A percentile compares a stretch with the other conserved stretches of the same genome.
Evolutionary conservation across 495 filamentous ascomycete genomes (phyloP).

Genomic region (Aspergillus cavernicola): DNA sequence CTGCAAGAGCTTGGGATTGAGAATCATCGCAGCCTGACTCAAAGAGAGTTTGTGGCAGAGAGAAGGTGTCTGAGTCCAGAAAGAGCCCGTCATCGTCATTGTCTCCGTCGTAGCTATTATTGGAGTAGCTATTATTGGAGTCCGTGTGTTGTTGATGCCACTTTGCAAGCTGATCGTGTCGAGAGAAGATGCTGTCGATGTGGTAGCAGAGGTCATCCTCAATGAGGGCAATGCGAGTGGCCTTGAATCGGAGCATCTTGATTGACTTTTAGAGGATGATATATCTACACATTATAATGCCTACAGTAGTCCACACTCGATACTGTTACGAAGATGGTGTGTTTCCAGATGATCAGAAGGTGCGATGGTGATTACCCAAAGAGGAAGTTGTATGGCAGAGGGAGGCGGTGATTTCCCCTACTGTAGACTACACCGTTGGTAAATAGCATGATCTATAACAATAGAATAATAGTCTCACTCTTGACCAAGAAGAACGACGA

Average conservation of each 20-base stretch:
- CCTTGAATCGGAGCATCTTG: conserved; percentile 53
- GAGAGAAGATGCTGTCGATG: conserved; percentile 22
- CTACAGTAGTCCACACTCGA: no score
- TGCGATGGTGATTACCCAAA: conserved; percentile 7
- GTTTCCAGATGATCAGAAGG: not conserved
- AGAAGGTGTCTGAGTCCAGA: conserved; percentile 9
- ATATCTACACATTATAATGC: no score
- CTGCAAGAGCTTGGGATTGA: not conserved
- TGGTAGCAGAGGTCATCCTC: conserved; percentile 46
- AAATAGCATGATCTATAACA: no score
- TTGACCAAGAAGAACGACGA: no score
- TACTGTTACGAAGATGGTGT: not conserved
- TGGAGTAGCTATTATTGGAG: conserved; percentile 16
- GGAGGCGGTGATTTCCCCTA: not conserved
- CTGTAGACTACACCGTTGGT: no score
- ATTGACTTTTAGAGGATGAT: no score
- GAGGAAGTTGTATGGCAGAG: not conserved
- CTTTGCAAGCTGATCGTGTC: conserved; percentile 11
- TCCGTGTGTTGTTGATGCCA: conserved; percentile 21
- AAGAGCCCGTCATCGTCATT: conserved; percentile 7
- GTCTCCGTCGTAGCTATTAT: conserved; percentile 13
- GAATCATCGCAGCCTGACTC: conserved; percentile 3
- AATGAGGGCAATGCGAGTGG: conserved; percentile 50
- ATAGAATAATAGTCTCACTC: not conserved
- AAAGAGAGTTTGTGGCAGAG: conserved; percentile 1